phyloP scores from a whole-genome alignment of 176 grass and related monocot genomes.

The Musa itinerans region DNA sequence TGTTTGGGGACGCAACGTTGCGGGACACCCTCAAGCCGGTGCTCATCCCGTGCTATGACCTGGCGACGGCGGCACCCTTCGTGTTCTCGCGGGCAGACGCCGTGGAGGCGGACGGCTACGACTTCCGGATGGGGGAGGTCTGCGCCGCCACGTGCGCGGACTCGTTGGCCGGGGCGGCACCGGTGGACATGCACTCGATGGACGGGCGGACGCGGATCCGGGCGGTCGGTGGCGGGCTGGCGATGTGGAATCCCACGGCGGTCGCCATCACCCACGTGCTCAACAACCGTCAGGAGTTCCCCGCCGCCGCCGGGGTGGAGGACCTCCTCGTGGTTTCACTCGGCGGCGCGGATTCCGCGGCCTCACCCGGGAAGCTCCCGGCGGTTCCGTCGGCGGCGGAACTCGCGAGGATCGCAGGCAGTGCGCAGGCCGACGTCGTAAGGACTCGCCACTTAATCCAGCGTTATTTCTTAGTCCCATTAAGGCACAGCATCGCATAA shows the following conservation, averaged over 20 bases:
- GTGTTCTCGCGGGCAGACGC: slow-evolving; percentile 92
- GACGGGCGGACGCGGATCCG: slow-evolving; percentile 48
- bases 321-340: slow-evolving; percentile 64
- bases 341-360: slow-evolving; percentile 26
- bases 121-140: slow-evolving; percentile 72
- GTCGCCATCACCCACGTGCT: slow-evolving; percentile 68
- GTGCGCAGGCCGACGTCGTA: slow-evolving; percentile 70
- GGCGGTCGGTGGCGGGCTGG: slow-evolving; percentile 17
- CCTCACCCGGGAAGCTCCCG: not conserved
- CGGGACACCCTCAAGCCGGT: slow-evolving; percentile 62
- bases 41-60: slow-evolving; percentile 75
- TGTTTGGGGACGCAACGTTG: slow-evolving; percentile 48
- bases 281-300: slow-evolving; percentile 76
- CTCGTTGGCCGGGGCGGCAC: slow-evolving; percentile 1
- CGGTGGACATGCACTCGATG: slow-evolving; percentile 38
- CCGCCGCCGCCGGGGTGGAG: slow-evolving; percentile 36
- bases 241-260: slow-evolving; percentile 40
- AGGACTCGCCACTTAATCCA: not conserved
- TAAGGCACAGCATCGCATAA: not conserved
- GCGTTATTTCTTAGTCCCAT: not conserved
- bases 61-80: slow-evolving; percentile 46
- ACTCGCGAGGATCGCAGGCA: slow-evolving; percentile 49
- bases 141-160: slow-evolving; percentile 38
- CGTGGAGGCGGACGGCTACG: slow-evolving; percentile 72
- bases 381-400: slow-evolving; percentile 18